Evolutionary conservation across 345 rosid species (phyloP).

Genomic region (Dovyalis caffra): DNA sequence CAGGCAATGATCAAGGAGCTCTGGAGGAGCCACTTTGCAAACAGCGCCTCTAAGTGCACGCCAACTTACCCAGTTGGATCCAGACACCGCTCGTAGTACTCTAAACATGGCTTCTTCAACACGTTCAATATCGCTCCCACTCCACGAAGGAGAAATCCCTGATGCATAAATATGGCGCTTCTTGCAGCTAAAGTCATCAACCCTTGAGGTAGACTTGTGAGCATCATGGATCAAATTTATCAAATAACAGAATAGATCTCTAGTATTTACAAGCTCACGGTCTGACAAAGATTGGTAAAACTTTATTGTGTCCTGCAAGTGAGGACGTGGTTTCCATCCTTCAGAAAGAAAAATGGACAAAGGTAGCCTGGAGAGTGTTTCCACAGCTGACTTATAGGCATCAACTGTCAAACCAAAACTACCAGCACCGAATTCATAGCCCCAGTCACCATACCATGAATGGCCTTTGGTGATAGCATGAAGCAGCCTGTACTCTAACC

Average conservation of each 20-base stretch:
- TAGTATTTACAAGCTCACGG: slow-evolving; percentile 45
- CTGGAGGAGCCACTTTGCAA: slow-evolving; percentile 46
- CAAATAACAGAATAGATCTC: slow-evolving; percentile 52
- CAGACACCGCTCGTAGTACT: slow-evolving; percentile 59
- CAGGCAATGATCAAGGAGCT: slow-evolving; percentile 60
- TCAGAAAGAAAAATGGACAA: slow-evolving; percentile 37
- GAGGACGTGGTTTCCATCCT: slow-evolving; percentile 37
- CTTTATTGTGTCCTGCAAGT: slow-evolving; percentile 34
- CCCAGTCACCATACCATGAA: slow-evolving; percentile 79
- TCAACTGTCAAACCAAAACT: slow-evolving; percentile 54
- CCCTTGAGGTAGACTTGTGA: slow-evolving; percentile 37
- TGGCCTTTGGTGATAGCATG: slow-evolving; percentile 56
- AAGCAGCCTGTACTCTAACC: slow-evolving; percentile 58
- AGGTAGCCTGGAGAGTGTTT: slow-evolving; percentile 42
- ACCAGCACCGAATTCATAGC: slow-evolving; percentile 66
- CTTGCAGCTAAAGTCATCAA: slow-evolving; percentile 28
- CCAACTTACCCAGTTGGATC: slow-evolving; percentile 58
- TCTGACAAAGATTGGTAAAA: slow-evolving; percentile 54
- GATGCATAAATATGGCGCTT: slow-evolving; percentile 16
- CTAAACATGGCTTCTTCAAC: slow-evolving; percentile 59
- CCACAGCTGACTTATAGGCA: slow-evolving; percentile 51
- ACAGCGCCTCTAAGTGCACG: slow-evolving; percentile 64
- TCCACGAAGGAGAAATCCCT: slow-evolving; percentile 37
- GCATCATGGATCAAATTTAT: slow-evolving; percentile 41
- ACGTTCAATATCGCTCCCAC: slow-evolving; percentile 39